A percentile compares a stretch with the other conserved stretches of the same genome.
Evolutionary conservation across 768 basidiomycete species (phyloP).

Genomic region (Boletus patriciae): DNA sequence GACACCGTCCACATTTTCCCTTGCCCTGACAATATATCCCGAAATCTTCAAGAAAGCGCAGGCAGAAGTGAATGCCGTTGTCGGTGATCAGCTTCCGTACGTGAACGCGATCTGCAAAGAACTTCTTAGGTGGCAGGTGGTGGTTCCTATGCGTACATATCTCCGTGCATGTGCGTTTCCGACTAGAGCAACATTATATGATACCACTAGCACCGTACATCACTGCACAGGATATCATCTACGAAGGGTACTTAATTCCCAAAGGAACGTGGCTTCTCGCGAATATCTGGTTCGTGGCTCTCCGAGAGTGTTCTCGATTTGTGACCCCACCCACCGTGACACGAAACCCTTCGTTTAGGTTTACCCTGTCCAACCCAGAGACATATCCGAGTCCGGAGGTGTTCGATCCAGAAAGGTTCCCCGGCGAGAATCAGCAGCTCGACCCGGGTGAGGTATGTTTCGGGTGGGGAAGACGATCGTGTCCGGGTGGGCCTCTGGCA

Average conservation of each 20-base stretch:
- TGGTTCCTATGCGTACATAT: neutral
- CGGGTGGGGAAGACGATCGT: constrained; percentile 11
- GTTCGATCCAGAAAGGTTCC: constrained; percentile 13
- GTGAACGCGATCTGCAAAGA: constrained; percentile 19
- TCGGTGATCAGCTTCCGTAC: constrained; percentile 18
- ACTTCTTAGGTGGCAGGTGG: constrained; percentile 4
- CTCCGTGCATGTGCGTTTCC: neutral
- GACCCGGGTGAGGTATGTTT: constrained; percentile 13
- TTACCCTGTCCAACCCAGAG: neutral
- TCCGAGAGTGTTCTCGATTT: no score
- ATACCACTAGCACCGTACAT: neutral
- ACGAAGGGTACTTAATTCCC: constrained; percentile 23
- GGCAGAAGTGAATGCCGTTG: constrained; percentile 12
- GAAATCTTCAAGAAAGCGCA: constrained; percentile 10
- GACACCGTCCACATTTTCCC: constrained; percentile 18
- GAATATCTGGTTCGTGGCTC: constrained; percentile 10
- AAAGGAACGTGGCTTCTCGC: constrained; percentile 10
- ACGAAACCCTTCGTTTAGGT: neutral
- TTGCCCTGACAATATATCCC: constrained; percentile 16
- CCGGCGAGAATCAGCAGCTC: neutral
- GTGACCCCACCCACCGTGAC: neutral
- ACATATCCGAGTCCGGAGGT: constrained; percentile 2
- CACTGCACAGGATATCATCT: constrained; percentile 14
- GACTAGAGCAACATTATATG: neutral
- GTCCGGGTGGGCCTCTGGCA: constrained; percentile 7